phyloP scores from a whole-genome alignment of 306 rosid genomes.

The Sindora glabra region DNA sequence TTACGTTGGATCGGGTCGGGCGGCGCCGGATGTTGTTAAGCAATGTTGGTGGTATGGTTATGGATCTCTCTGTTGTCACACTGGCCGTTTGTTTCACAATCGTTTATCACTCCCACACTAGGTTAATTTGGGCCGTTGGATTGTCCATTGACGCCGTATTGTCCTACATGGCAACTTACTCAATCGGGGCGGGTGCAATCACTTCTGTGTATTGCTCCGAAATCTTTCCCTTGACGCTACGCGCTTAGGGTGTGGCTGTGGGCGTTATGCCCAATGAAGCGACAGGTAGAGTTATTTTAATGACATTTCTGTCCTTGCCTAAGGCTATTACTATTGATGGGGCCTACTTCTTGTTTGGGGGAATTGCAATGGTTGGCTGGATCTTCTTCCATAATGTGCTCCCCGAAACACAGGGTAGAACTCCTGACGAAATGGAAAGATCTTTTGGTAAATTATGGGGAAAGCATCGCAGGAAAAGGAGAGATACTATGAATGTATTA shows the following conservation, averaged over 20 bases:
- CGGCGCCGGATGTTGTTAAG: conserved; percentile 52
- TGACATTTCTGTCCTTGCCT: conserved; percentile 66
- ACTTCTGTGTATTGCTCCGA: conserved; percentile 73
- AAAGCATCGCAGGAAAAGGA: no score
- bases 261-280: conserved; percentile 44
- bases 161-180: conserved; percentile 36
- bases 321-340: no score
- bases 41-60: conserved; percentile 55
- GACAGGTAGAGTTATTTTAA: conserved; percentile 45
- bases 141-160: conserved; percentile 30
- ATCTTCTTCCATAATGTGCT: no score
- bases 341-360: no score
- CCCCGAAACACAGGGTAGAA: no score
- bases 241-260: conserved; percentile 53
- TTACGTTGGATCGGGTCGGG: conserved; percentile 47
- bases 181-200: conserved; percentile 76
- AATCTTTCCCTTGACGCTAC: conserved; percentile 65
- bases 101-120: no score
- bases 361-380: no score
- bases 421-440: no score
- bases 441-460: no score
- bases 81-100: conserved; percentile 46
- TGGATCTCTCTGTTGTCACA: conserved; percentile 15
- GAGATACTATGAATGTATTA: no score
- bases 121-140: conserved; percentile 48